A percentile compares a stretch with the other conserved stretches of the same genome.
Evolutionary conservation across 2,329 filamentous ascomycete genomes (phyloP).

Genomic region (Fusarium sp.): DNA sequence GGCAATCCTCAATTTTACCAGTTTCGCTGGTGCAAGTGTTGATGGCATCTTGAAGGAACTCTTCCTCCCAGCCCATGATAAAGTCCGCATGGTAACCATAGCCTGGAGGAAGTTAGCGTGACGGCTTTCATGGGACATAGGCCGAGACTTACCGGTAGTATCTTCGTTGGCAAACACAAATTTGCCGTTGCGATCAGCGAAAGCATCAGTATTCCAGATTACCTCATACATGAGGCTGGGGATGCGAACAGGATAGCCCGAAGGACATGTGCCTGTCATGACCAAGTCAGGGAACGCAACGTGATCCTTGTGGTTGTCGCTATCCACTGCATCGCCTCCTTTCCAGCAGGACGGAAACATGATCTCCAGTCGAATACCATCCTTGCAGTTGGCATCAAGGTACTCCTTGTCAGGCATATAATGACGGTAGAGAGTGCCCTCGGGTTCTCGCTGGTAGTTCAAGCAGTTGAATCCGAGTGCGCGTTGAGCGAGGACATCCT

Average conservation of each 20-base stretch:
- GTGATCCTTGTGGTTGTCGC: slow-evolving; percentile 73
- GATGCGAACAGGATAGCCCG: slow-evolving; percentile 76
- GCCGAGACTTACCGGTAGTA: slow-evolving; percentile 70
- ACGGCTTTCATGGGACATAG: slow-evolving; percentile 57
- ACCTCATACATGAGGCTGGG: slow-evolving; percentile 88
- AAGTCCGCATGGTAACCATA: slow-evolving; percentile 87
- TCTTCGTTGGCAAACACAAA: slow-evolving; percentile 88
- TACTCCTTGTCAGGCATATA: slow-evolving; percentile 84
- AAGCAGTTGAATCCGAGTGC: slow-evolving; percentile 96
- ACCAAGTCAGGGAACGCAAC: slow-evolving; percentile 85
- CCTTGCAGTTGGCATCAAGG: slow-evolving; percentile 84
- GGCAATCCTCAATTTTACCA: slow-evolving; percentile 81
- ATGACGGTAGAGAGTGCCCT: slow-evolving; percentile 86
- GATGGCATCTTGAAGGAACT: slow-evolving; percentile 80
- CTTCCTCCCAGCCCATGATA: slow-evolving; percentile 82
- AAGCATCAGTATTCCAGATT: slow-evolving; percentile 83
- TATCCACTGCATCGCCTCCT: slow-evolving; percentile 74
- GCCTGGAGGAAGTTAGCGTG: slow-evolving; percentile 85
- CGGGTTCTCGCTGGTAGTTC: slow-evolving; percentile 78
- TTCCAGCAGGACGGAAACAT: slow-evolving; percentile 96
- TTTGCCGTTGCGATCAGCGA: slow-evolving; percentile 73
- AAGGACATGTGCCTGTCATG: slow-evolving; percentile 83
- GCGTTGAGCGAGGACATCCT: slow-evolving; percentile 81
- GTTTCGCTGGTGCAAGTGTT: slow-evolving; percentile 80
- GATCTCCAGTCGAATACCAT: slow-evolving; percentile 86